Base-by-base conservation (phyloP, 2,329 filamentous ascomycete species). In the Penicillium palitans region DNA sequence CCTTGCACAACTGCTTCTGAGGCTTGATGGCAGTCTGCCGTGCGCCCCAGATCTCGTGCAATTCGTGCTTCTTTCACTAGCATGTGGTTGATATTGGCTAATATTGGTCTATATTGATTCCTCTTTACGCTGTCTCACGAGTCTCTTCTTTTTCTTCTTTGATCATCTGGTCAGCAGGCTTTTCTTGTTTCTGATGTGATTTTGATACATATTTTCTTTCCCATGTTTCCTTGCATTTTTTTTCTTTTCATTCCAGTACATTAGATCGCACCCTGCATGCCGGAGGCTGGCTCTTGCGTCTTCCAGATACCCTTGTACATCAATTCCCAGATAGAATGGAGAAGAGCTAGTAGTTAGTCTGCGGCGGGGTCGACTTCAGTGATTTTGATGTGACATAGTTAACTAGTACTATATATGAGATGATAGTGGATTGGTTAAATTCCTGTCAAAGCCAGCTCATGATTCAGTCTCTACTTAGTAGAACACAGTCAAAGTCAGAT, bases 281-380 rank as follows among this genome's bases (percentile, higher is more conserved):
- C 53, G 33, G 58, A 60, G 61, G 55, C 59, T 61, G 62, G 52
- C 56, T 60, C 56, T 48, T 60, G 61, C 42, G 52, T 63, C 64
- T 63, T 66, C 59, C 52, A 46, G 61, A 65, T 68, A 66, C 63
- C 62, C 61, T 59, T 68, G 63, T 68, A 68, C 63, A 68, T 68
- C 66, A 66, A 63, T 62, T 53, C 57, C 57, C 61, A 61, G 59
- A 68, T 68, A 68, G 65, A 68, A 57, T 66, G 63, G 58, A 63
- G 62, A 47, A 48, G 58, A 66, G 57, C 55, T 58, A 59, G 53
- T 58, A 57, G 52, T 58, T 59, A 52, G 58, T 57, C 56, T 62
- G 52, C 39, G 25, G 33, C 15, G 33, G 54, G 27, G 51, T 47
- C 42, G 29, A 45, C 31, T 46, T 47, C 24, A 33, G 46, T 47